Base-by-base conservation (phyloP, 495 filamentous ascomycete species). In the Penicillium chermesinum region DNA sequence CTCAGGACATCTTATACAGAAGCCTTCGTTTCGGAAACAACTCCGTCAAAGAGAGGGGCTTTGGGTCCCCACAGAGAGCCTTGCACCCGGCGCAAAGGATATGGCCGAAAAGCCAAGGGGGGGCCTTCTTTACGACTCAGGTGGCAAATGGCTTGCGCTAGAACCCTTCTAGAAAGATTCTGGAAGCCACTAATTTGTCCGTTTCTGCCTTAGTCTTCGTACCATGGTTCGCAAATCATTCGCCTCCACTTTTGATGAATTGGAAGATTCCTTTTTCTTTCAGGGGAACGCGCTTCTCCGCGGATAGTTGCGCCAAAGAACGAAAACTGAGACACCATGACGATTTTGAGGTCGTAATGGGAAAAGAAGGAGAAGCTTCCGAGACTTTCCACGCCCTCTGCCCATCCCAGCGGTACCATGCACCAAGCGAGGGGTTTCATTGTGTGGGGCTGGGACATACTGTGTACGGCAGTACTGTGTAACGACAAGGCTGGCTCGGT, bases 111-210 rank as follows among this genome's bases (percentile, higher is more conserved):
- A 30, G 25, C 10, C 25, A 30, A 30, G 10, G 25, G 25, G 25
- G 5, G 25, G 25, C 4, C n/a, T n/a, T 39, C 14, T 30, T 30
- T 10, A 10, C 25, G 4, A 30, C 5, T 30, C 25, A 30, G 25
- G 52, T 59, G 48, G 56, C 51, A 34, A 56, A 50, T 3, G 12
- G n/a, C 46, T 17, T 27, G 41, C 61, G 43, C 66, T 62, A 67
- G 65, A 66, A 68, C 33, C 36, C 49, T 65, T 68, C 61, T 46
- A 61, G 67, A 70, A 70, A 19, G 21, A 25, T 64, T 63, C 58
- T 60, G 30, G 66, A 70, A 69, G 41, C 46, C 61, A 39, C 61
- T 61, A 64, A 56, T 58, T 64, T 59, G 2, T 9, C 1, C 12
- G 15, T 7, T 46, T 12, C 21, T 22, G 20, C 42, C 17, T 15